Base-by-base conservation (phyloP, 1,139 yeast species). In the Saccharomyces hybrid region DNA sequence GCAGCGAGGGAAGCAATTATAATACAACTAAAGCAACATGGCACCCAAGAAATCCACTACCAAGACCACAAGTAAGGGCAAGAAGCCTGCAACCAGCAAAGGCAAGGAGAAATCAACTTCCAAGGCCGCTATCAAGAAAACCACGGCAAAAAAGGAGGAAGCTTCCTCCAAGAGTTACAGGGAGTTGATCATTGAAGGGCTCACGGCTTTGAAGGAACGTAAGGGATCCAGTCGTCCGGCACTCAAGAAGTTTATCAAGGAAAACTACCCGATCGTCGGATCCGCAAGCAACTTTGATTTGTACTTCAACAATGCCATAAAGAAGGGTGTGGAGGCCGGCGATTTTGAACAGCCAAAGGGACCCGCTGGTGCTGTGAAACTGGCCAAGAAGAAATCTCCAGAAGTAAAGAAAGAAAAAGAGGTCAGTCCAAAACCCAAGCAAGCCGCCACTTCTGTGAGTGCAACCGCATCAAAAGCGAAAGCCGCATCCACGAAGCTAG, bases 301-400 rank as follows among this genome's bases (percentile, higher is more conserved):
- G 52, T 81, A 83, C 64, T 86, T 89, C 78, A 89, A 89, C 73
- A 68, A 82, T 53, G 95, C 96, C 38, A 77, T 89, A 66, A 84
- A 86, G 76, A 86, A 83, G 69, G 96, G 96, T 59, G 95, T 89
- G 57, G 83, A 80, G 56, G 70, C 80, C 31, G 95, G 88, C 51
- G 86, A 82, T 54, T 88, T 90, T 65, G 73, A 80, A 52, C 95
- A 87, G 73, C 96, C 96, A 70, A 89, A 88, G 76, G 97, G 96
- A 55, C 72, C 77, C 38, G 71, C 78, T 7, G 78, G 78, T 52
- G 71, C 77, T 51, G 61, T 75, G 50, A 74, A 73, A 57, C 58
- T 74, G 50, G 59, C 55, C 14, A 64, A 60, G 51, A 54, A 58
- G 50, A 49, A 58, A 27, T 78, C 80, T 8, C 77, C 56, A 41